Evolutionary conservation across 192 early-diverging fungal species (phyloP).

Genomic region (Pilaira anomala): DNA sequence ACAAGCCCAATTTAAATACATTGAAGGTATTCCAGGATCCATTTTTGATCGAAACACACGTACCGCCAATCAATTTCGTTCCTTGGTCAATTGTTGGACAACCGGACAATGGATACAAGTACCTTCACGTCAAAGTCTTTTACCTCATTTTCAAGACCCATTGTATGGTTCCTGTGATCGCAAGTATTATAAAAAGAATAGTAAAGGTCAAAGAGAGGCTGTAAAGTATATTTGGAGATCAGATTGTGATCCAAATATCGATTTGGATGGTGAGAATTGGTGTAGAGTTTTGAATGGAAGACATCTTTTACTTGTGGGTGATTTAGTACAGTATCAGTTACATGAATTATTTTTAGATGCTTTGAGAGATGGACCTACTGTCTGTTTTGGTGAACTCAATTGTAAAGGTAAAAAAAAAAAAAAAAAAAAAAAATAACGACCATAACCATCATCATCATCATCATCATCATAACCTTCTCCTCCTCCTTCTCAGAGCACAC

Average conservation of each 20-base stretch:
- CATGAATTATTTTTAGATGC: constrained; percentile 53
- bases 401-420: constrained; percentile 38
- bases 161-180: constrained; percentile 30
- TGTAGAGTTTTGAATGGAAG: constrained; percentile 38
- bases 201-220: constrained; percentile 7
- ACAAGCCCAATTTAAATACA: background rate
- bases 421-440: background rate
- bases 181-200: constrained; percentile 7
- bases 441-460: no score
- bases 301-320: constrained; percentile 48
- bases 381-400: constrained; percentile 52
- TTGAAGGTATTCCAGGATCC: background rate
- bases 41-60: background rate
- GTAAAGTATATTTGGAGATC: constrained; percentile 22
- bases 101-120: constrained; percentile 22
- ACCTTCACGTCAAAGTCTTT: background rate
- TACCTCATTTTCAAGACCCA: constrained; percentile 35
- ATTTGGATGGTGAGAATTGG: constrained; percentile 22
- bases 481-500: constrained; percentile 30
- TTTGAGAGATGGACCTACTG: constrained; percentile 48
- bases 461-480: background rate
- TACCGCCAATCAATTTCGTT: background rate
- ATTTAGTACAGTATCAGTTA: constrained; percentile 47
- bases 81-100: constrained; percentile 29
- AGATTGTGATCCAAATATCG: background rate